Evolutionary conservation across 768 basidiomycete genomes (phyloP).

Genomic region (Lentinula sp.): DNA sequence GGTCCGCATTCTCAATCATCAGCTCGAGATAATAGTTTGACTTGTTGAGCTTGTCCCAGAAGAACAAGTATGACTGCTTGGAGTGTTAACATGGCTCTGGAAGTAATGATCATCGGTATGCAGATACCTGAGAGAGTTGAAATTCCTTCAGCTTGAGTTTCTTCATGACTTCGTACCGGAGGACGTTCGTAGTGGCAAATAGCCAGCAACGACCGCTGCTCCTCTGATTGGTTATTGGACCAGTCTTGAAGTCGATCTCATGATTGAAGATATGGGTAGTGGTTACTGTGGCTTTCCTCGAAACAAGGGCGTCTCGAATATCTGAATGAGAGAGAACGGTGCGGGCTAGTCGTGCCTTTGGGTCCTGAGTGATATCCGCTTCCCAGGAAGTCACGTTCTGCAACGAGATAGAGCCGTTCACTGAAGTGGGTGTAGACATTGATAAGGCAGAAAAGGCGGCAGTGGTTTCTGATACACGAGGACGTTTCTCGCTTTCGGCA

Average conservation of each 20-base stretch:
- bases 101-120: not conserved
- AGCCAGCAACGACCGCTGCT: constrained; percentile 92
- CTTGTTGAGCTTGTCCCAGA: constrained; percentile 96
- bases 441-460: constrained; percentile 25
- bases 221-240: constrained; percentile 83
- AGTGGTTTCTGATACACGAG: constrained; percentile 6
- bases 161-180: constrained; percentile 82
- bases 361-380: constrained; percentile 38
- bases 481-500: not conserved
- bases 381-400: constrained; percentile 67
- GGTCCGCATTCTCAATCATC: constrained; percentile 73
- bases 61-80: constrained; percentile 78
- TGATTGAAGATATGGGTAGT: constrained; percentile 82
- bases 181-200: constrained; percentile 86
- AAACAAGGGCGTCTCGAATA: constrained; percentile 55
- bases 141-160: constrained; percentile 83
- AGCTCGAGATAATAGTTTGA: constrained; percentile 89
- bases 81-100: constrained; percentile 1
- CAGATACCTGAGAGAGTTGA: constrained; percentile 76
- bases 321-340: constrained; percentile 68
- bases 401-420: constrained; percentile 55
- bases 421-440: constrained; percentile 35
- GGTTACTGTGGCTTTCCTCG: constrained; percentile 52
- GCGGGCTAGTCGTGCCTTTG: constrained; percentile 69
- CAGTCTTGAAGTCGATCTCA: constrained; percentile 72